Evolutionary conservation across 345 rosid genomes (phyloP).

Genomic region (Limnanthes douglasii): DNA sequence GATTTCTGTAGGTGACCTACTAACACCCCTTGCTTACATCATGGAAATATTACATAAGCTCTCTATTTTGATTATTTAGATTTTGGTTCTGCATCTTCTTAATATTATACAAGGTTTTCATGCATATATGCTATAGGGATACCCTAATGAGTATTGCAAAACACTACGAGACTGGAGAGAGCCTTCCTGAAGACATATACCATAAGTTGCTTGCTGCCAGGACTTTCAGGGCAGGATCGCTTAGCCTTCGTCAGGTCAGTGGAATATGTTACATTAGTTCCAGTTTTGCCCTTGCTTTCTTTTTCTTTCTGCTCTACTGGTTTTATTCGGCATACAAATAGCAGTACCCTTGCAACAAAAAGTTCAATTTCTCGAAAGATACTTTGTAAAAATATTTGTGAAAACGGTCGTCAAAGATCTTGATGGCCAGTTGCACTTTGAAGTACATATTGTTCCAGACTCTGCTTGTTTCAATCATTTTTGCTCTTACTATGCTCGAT

Average conservation of each 20-base stretch:
- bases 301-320: background rate
- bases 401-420: too few species aligned
- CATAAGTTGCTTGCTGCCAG: constrained; percentile 80
- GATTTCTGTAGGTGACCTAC: too few species aligned
- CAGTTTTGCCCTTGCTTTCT: background rate
- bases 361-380: too few species aligned
- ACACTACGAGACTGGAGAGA: constrained; percentile 76
- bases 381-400: too few species aligned
- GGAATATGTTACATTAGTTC: background rate
- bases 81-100: too few species aligned
- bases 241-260: constrained; percentile 82
- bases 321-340: too few species aligned
- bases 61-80: too few species aligned
- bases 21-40: too few species aligned
- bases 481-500: background rate
- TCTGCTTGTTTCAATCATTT: background rate
- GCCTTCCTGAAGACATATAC: constrained; percentile 75
- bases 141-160: constrained; percentile 88
- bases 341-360: too few species aligned
- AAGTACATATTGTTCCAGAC: background rate
- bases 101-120: constrained; percentile 1
- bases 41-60: too few species aligned
- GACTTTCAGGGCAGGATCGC: constrained; percentile 79
- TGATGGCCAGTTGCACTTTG: too few species aligned
- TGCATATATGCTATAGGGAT: constrained; percentile 31